Conservation (phyloP, 805 yeast genomes). For the Candida tammaniensis region DNA sequence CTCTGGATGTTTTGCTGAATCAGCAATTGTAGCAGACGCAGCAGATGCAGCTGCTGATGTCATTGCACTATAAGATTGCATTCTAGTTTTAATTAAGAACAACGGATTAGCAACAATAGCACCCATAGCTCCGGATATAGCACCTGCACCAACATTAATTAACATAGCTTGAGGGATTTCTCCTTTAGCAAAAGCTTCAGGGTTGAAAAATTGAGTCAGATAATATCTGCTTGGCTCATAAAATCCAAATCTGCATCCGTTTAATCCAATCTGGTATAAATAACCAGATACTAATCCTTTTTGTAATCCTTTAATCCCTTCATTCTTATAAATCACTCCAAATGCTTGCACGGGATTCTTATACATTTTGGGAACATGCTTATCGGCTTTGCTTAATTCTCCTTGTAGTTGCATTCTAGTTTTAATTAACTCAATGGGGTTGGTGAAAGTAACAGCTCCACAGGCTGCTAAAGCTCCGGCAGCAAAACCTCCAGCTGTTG, state of each 20-base stretch:
- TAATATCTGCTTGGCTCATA: conserved; percentile 81
- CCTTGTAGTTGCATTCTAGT: conserved; percentile 98
- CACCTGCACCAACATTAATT: conserved; percentile 78
- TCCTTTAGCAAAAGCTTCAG: conserved; percentile 42
- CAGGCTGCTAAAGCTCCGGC: conserved; percentile 97
- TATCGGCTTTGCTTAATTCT: conserved; percentile 60
- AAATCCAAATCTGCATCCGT: conserved; percentile 91
- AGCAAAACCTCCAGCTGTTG: conserved; percentile 73
- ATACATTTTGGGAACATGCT: conserved; percentile 53
- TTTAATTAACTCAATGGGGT: conserved; percentile 92
- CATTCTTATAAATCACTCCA: conserved; percentile 65
- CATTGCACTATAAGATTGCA: conserved; percentile 69
- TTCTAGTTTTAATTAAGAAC: conserved; percentile 88
- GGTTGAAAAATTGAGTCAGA: conserved; percentile 54
- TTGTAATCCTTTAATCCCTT: conserved; percentile 86
- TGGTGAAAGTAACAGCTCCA: conserved; percentile 95
- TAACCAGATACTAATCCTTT: conserved; percentile 90
- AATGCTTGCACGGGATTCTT: conserved; percentile 86
- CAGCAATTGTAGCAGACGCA: neutral
- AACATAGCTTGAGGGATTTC: conserved; percentile 34
- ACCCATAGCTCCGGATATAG: conserved; percentile 82
- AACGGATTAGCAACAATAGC: conserved; percentile 89
- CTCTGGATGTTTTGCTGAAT: conserved; percentile 6
- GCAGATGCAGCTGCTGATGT: neutral
- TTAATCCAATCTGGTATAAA: conserved; percentile 82